Conservation (phyloP, 2,329 filamentous ascomycete genomes). For the Massarina eburnea region DNA sequence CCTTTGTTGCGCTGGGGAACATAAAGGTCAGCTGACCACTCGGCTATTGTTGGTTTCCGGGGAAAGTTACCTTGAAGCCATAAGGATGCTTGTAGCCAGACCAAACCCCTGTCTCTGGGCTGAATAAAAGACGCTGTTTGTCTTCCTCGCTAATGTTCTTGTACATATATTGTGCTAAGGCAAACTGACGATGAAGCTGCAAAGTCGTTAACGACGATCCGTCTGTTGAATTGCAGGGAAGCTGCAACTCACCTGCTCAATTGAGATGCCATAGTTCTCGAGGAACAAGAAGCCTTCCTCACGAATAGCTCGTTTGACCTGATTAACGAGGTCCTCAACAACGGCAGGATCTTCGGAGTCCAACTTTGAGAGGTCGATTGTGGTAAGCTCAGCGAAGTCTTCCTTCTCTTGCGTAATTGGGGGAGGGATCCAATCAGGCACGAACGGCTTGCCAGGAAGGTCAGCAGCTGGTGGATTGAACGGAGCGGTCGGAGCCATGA, state of each 20-base stretch:
- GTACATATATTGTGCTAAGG: slow-evolving; percentile 54
- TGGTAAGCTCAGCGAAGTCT: slow-evolving; percentile 40
- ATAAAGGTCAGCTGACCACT: slow-evolving; percentile 1
- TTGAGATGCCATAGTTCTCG: slow-evolving; percentile 54
- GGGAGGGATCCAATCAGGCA: slow-evolving; percentile 41
- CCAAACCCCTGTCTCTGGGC: slow-evolving; percentile 52
- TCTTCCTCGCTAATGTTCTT: slow-evolving; percentile 54
- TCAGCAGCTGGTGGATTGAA: slow-evolving; percentile 24
- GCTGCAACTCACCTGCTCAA: slow-evolving; percentile 31
- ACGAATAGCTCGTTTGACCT: slow-evolving; percentile 37
- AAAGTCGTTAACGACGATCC: too few species aligned
- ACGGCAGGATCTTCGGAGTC: slow-evolving; percentile 39
- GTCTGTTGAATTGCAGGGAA: too few species aligned
- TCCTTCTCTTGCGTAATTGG: slow-evolving; percentile 49
- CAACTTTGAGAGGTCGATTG: slow-evolving; percentile 35
- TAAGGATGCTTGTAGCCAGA: slow-evolving; percentile 55
- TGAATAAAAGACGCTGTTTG: slow-evolving; percentile 51
- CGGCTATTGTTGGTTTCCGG: not conserved
- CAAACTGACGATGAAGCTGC: slow-evolving; percentile 53
- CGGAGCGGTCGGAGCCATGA: slow-evolving; percentile 18
- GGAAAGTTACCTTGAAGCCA: slow-evolving; percentile 45
- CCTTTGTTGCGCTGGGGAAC: slow-evolving; percentile 39
- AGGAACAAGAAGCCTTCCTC: slow-evolving; percentile 47
- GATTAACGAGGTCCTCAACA: slow-evolving; percentile 47
- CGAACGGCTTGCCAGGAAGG: slow-evolving; percentile 23